Evolutionary conservation across 306 rosid genomes (phyloP).

Genomic region (Cucurbita pepo): DNA sequence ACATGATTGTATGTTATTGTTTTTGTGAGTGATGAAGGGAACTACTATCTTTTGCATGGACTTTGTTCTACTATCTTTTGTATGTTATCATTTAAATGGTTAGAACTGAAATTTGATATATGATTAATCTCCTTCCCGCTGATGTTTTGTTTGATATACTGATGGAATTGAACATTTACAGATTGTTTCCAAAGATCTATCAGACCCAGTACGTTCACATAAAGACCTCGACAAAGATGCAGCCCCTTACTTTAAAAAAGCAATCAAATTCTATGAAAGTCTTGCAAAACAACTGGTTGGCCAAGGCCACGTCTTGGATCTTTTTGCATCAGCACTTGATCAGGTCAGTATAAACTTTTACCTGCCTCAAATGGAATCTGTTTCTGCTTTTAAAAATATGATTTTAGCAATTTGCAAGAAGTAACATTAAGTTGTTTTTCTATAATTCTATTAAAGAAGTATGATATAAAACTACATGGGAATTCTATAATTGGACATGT

Average conservation of each 20-base stretch:
- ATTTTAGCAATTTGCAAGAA: not conserved
- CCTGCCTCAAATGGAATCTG: not conserved
- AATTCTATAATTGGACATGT: not conserved
- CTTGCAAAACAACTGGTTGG: slow-evolving; percentile 79
- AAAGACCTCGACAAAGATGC: slow-evolving; percentile 98
- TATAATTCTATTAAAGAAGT: not conserved
- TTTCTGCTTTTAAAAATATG: not conserved
- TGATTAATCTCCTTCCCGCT: not conserved
- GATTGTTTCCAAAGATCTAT: slow-evolving; percentile 81
- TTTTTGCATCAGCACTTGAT: slow-evolving; percentile 97
- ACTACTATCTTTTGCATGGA: not conserved
- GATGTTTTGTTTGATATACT: not conserved
- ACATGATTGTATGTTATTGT: not conserved
- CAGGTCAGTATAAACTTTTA: slow-evolving; percentile 45
- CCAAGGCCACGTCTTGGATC: slow-evolving; percentile 91
- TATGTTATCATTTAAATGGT: not conserved
- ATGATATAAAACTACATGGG: not conserved
- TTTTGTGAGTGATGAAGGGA: not conserved
- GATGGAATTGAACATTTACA: slow-evolving; percentile 22
- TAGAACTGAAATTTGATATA: not conserved
- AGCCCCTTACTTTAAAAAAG: slow-evolving; percentile 84
- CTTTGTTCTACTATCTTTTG: not conserved
- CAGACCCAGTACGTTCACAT: slow-evolving; percentile 96
- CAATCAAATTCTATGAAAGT: slow-evolving; percentile 70
- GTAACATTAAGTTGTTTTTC: not conserved